Evolutionary conservation across 2,329 filamentous ascomycete genomes (phyloP), one percentile per base, ranked within the genome.

Genomic region (Ciborinia camelliae): DNA sequence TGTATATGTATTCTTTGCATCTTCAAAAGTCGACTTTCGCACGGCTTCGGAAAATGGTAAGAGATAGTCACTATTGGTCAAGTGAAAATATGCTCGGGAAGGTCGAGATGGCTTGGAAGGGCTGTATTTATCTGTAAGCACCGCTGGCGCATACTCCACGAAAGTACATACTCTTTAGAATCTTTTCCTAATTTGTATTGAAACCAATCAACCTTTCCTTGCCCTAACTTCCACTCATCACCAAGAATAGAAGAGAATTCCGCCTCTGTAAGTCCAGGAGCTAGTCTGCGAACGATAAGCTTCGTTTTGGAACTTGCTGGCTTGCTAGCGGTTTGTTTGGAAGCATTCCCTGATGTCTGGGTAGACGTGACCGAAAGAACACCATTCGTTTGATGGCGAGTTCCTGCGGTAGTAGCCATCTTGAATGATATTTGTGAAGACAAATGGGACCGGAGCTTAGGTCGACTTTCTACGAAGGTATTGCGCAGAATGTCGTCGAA

Each of bases 61-160:
- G 58, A 96, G 82, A 67, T 91, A 80, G 60, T 88, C 84, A 69
- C 87, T 85, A 70, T 86, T 89, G n/a, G 86, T 84, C 57, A 98
- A 81, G 75, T 94, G 92, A 14, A 98, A 77, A 73, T 97, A 96
- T 64, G 88, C 92, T 70, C 92, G 85, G 12, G 90, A 86, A 7
- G 92, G 92, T 59, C 84, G 84, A 1, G 94, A 96, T 35, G 90
- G 87, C 76, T 97, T 97, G 43, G 92, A 89, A n/a, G 89, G 86
- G 70, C 90, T 94, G 58, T 32, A 48, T 30, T 63, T 37, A 53
- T 45, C 57, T 65, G 32, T 63, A 60, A 69, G 59, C 35, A 62
- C n/a, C 45, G 59, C 15, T 58, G 26, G 51, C 23, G 9, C 23
- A 55, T 26, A 41, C 41, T 35, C 32, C 26, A 30, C 61, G 18